phyloP scores from a whole-genome alignment of 306 rosid genomes.

The Rubus parviflorus region DNA sequence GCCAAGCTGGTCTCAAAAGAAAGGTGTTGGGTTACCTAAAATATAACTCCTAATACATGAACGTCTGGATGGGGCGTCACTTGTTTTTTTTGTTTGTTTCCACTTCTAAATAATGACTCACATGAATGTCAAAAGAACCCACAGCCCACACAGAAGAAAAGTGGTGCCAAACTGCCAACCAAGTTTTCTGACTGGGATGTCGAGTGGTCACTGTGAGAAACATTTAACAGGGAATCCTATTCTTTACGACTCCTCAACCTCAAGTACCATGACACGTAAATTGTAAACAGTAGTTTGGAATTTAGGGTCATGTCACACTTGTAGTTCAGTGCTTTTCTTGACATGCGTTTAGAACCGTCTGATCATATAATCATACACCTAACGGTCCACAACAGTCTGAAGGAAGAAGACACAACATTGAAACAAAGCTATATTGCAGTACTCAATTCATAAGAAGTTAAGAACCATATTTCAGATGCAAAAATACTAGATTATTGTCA shows the following conservation, averaged over 20 bases:
- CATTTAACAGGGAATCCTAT: not conserved
- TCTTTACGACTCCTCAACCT: not conserved
- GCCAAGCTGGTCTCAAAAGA: not conserved
- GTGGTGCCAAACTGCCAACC: not conserved
- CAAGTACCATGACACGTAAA: not conserved
- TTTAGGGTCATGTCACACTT: not conserved
- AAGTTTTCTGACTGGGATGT: constrained; percentile 7
- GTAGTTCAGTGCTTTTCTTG: not conserved
- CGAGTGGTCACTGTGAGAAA: not conserved
- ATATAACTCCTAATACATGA: not conserved
- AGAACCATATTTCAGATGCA: not conserved
- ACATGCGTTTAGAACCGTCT: not conserved
- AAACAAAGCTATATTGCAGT: not conserved
- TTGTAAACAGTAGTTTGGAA: not conserved
- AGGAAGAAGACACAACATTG: not conserved
- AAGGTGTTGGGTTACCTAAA: not conserved
- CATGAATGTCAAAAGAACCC: constrained; percentile 2
- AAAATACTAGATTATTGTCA: constrained; percentile 7
- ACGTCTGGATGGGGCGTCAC: not conserved
- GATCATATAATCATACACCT: not conserved
- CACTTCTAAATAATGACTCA: not conserved
- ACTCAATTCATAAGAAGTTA: not conserved
- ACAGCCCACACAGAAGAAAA: not conserved
- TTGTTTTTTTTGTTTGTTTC: not conserved
- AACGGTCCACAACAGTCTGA: not conserved